These are phyloP conservation scores for Xanthoconium stramineum DNA, from an alignment of 768 basidiomycete genomes.

Conservation along the genomic window DNA sequence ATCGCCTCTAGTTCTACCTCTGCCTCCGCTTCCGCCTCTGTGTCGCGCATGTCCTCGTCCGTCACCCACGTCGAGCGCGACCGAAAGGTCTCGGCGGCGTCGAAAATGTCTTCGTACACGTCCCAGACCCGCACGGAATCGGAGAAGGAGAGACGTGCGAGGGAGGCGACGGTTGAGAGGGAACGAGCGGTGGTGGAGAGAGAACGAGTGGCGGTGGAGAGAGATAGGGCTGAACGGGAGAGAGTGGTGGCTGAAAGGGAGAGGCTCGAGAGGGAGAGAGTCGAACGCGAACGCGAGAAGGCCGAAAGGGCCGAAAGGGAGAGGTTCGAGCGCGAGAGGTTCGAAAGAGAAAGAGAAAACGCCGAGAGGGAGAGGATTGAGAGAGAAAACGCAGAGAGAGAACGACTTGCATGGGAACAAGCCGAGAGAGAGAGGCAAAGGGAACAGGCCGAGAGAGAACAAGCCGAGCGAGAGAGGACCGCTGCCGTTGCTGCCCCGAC, in stretches of 20 bases:
- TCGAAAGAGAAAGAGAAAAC: slow-evolving; percentile 2
- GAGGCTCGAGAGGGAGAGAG: slow-evolving; percentile 5
- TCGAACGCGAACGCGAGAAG: slow-evolving; percentile 3
- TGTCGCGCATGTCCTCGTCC: slow-evolving; percentile 23
- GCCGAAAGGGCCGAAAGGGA: slow-evolving; percentile 8
- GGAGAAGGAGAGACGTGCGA: slow-evolving; percentile 25
- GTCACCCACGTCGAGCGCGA: slow-evolving; percentile 24
- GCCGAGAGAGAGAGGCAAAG: background rate
- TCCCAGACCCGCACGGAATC: slow-evolving; percentile 19
- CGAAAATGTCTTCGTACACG: slow-evolving; percentile 30
- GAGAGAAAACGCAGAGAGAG: background rate
- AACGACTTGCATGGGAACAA: background rate
- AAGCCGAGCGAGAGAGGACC: slow-evolving; percentile 12
- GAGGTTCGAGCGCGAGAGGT: slow-evolving; percentile 1
- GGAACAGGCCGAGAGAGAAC: slow-evolving; percentile 6
- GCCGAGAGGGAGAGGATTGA: slow-evolving; percentile 1
- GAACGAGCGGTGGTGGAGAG: slow-evolving; percentile 18
- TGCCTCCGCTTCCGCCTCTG: background rate
- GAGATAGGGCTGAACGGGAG: slow-evolving; percentile 16
- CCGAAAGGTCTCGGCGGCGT: slow-evolving; percentile 22
- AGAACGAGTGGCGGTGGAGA: slow-evolving; percentile 15
- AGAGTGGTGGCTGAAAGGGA: slow-evolving; percentile 14
- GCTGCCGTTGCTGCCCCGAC: slow-evolving; percentile 3
- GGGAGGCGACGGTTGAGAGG: slow-evolving; percentile 18
- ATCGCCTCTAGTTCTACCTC: slow-evolving; percentile 22